phyloP scores from a whole-genome alignment of 2,329 filamentous ascomycete genomes.

The Penicillium sp. region DNA sequence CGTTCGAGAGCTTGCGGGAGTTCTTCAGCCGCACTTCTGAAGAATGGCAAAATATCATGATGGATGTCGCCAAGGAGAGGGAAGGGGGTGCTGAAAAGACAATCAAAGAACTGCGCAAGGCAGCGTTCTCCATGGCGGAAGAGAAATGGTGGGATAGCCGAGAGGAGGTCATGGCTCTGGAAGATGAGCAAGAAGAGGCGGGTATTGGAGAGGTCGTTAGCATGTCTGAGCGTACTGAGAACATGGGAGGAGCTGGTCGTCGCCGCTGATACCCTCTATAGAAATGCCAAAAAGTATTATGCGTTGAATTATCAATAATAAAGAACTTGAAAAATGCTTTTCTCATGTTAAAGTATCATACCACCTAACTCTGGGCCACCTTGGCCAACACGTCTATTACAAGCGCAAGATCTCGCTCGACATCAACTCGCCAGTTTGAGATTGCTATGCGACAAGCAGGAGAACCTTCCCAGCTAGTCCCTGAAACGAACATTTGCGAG shows the following conservation, averaged over 20 bases:
- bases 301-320: not conserved
- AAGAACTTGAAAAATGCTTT: not conserved
- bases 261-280: constrained; percentile 38
- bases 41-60: constrained; percentile 85
- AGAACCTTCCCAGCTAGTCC: constrained; percentile 71
- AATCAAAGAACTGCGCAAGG: constrained; percentile 89
- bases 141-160: constrained; percentile 99
- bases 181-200: constrained; percentile 94
- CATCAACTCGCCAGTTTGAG: constrained; percentile 77
- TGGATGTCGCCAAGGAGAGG: constrained; percentile 71
- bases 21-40: constrained; percentile 87
- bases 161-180: constrained; percentile 85
- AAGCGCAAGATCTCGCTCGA: constrained; percentile 64
- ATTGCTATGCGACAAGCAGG: constrained; percentile 81
- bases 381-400: constrained; percentile 62
- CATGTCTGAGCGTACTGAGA: constrained; percentile 67
- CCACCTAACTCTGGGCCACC: constrained; percentile 37
- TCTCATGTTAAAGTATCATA: not conserved
- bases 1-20: constrained; percentile 86
- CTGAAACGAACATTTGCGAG: constrained; percentile 76
- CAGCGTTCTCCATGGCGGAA: constrained; percentile 86
- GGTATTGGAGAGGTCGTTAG: constrained; percentile 94
- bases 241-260: constrained; percentile 47
- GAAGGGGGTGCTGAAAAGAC: constrained; percentile 57
- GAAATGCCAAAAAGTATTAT: not conserved